A percentile compares a stretch with the other conserved stretches of the same genome.
phyloP scores from a whole-genome alignment of 164 flowering plant genomes.

The Euptelea pleiosperma region DNA sequence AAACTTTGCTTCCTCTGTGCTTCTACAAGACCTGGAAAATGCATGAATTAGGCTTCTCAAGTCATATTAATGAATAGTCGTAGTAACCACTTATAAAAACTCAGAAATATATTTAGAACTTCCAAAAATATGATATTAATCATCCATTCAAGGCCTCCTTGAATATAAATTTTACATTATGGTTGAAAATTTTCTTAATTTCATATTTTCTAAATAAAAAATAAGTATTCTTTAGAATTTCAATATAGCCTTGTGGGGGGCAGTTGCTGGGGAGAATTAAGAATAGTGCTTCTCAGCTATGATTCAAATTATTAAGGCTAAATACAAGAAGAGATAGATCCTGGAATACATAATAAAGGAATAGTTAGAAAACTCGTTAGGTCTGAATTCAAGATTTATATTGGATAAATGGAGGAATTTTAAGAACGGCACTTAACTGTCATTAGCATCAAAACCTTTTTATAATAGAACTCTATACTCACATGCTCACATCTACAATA shows the following conservation, averaged over 20 bases:
- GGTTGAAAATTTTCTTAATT: neutral
- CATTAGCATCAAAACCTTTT: too few species aligned
- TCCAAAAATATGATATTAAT: neutral
- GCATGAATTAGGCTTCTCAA: too few species aligned
- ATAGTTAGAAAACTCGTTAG: too few species aligned
- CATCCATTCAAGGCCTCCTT: neutral
- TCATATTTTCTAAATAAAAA: neutral
- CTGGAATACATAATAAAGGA: too few species aligned
- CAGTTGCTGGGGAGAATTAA: too few species aligned
- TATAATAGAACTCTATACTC: neutral
- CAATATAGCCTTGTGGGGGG: neutral
- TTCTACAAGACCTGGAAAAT: constrained; percentile 31
- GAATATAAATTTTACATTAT: neutral
- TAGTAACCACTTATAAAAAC: neutral
- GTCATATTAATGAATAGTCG: too few species aligned
- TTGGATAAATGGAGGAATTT: too few species aligned
- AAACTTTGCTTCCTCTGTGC: constrained; percentile 33
- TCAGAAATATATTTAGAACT: neutral
- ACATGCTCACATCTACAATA: neutral
- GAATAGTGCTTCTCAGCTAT: too few species aligned
- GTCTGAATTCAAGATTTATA: too few species aligned
- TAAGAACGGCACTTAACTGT: too few species aligned
- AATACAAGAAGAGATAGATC: too few species aligned
- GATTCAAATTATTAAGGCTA: too few species aligned
- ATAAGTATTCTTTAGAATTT: neutral